Conservation (phyloP, 2,329 filamentous ascomycete genomes). For the Colletotrichum sp. region DNA sequence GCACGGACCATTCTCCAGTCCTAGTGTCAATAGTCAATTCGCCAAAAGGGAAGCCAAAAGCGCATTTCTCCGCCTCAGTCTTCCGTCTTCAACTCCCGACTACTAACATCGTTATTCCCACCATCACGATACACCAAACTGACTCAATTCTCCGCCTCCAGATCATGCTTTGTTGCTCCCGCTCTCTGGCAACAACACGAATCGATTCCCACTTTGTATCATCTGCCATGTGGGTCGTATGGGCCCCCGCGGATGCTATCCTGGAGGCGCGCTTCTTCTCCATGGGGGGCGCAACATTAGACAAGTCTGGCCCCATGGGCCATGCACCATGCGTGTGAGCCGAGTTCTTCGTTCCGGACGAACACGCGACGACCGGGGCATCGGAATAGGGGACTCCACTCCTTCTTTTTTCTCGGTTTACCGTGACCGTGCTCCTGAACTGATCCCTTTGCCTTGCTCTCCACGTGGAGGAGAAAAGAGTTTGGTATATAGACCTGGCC, state of each 20-base stretch:
- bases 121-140: background rate
- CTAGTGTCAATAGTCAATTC: background rate
- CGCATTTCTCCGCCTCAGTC: conserved; percentile 8
- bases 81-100: background rate
- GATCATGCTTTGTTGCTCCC: background rate
- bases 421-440: background rate
- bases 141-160: conserved; percentile 16
- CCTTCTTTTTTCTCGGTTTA: background rate
- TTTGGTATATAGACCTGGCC: background rate
- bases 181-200: background rate
- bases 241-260: conserved; percentile 8
- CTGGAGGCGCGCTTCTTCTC: conserved; percentile 4
- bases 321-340: background rate
- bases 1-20: background rate
- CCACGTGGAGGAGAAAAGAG: background rate
- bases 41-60: background rate
- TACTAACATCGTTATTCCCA: background rate
- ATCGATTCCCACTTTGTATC: background rate
- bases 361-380: conserved; percentile 13
- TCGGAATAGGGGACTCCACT: conserved; percentile 4
- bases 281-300: conserved; percentile 5
- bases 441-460: background rate
- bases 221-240: conserved; percentile 10
- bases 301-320: background rate
- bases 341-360: background rate